These are phyloP conservation scores for Actinidia arguta DNA, from an alignment of 179 eudicot species.

Conservation along the genomic window DNA sequence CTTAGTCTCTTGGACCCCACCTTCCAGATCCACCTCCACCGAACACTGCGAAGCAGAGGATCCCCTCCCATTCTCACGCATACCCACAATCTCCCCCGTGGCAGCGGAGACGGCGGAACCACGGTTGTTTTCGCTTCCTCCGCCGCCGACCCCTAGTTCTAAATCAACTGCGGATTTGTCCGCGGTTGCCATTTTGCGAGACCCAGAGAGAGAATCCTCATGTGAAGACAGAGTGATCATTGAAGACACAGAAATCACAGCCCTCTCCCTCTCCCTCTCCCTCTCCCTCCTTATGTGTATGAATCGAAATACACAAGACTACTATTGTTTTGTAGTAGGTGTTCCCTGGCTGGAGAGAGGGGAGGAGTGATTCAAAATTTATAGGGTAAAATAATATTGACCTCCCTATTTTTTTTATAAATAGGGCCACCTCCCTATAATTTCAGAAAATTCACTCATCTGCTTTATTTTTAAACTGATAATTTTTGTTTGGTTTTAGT, in stretches of 20 bases:
- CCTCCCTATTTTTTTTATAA: too few relatives aligned
- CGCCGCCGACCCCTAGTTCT: slow-evolving; percentile 20
- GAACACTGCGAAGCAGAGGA: slow-evolving; percentile 47
- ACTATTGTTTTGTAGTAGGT: too few relatives aligned
- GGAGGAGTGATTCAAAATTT: too few relatives aligned
- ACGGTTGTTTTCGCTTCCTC: neutral
- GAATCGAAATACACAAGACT: too few relatives aligned
- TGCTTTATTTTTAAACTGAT: too few relatives aligned
- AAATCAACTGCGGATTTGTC: slow-evolving; percentile 30
- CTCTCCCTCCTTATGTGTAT: neutral
- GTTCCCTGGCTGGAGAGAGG: too few relatives aligned
- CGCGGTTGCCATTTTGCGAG: slow-evolving; percentile 9
- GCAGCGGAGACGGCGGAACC: too few relatives aligned
- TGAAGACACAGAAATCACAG: neutral
- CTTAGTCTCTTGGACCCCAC: slow-evolving; percentile 21
- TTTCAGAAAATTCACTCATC: too few relatives aligned
- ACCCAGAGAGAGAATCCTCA: slow-evolving; percentile 22
- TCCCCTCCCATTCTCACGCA: slow-evolving; percentile 35
- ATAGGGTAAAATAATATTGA: too few relatives aligned
- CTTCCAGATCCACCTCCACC: slow-evolving; percentile 58
- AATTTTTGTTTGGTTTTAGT: too few relatives aligned
- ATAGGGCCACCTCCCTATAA: too few relatives aligned
- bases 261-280: neutral
- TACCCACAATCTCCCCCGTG: slow-evolving; percentile 24
- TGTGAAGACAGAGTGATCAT: neutral